phyloP scores from a whole-genome alignment of 2,329 filamentous ascomycete genomes.

The Hypoxylon sp. region DNA sequence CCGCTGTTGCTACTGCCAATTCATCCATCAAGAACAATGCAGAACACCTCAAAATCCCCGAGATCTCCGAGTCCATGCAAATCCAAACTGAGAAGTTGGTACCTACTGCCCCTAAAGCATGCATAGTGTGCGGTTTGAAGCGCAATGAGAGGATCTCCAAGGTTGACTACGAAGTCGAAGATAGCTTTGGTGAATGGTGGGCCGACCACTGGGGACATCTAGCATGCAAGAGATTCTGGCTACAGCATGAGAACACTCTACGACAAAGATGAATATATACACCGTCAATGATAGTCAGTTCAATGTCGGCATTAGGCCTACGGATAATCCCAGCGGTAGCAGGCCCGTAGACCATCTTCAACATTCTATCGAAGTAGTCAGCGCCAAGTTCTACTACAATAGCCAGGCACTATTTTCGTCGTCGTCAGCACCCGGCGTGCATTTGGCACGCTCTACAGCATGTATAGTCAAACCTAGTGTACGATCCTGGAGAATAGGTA shows the following conservation, averaged over 20 bases:
- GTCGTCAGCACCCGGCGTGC: not conserved
- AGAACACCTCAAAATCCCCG: slow-evolving; percentile 70
- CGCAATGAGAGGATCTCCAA: slow-evolving; percentile 84
- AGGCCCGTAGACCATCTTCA: not conserved
- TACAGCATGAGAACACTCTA: slow-evolving; percentile 77
- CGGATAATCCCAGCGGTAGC: not conserved
- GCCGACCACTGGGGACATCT: slow-evolving; percentile 87
- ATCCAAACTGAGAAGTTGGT: slow-evolving; percentile 79
- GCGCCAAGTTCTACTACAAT: slow-evolving; percentile 6
- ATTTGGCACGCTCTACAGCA: not conserved
- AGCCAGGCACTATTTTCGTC: slow-evolving; percentile 1
- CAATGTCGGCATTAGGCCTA: slow-evolving; percentile 7
- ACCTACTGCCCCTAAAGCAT: slow-evolving; percentile 79
- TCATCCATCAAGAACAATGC: slow-evolving; percentile 54
- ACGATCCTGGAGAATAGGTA: not conserved
- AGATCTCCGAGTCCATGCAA: slow-evolving; percentile 76
- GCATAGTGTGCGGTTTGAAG: slow-evolving; percentile 88
- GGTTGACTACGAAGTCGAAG: slow-evolving; percentile 82
- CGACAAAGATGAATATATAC: slow-evolving; percentile 69
- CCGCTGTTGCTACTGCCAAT: slow-evolving; percentile 77
- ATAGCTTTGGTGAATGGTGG: slow-evolving; percentile 98
- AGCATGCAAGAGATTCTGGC: slow-evolving; percentile 88
- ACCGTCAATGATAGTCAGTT: slow-evolving; percentile 1
- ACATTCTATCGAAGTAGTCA: slow-evolving; percentile 1
- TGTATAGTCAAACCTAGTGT: not conserved